phyloP scores from a whole-genome alignment of 495 filamentous ascomycete genomes.

The Hapsidospora chrysogenum region DNA sequence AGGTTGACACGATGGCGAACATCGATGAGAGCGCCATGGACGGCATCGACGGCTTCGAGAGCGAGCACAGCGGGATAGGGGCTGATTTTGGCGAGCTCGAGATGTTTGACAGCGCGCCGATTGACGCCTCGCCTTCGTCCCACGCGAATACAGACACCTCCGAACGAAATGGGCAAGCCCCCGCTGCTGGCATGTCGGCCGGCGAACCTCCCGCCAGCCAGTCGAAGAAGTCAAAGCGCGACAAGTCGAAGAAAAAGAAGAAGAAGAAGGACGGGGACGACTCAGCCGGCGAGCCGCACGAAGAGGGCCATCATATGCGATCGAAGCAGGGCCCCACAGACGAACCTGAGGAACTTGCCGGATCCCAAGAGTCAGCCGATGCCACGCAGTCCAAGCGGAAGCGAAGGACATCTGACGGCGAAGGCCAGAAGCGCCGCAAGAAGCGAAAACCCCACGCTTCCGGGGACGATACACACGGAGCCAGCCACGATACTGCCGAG shows the following conservation, averaged over 20 bases:
- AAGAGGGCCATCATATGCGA: background rate
- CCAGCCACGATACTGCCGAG: background rate
- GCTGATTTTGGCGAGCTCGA: conserved; percentile 2
- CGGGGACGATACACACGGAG: background rate
- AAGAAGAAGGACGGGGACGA: background rate
- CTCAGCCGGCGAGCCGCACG: background rate
- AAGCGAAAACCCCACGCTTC: conserved; percentile 6
- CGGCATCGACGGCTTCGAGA: background rate
- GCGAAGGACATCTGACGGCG: background rate
- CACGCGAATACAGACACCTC: background rate
- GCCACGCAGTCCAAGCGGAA: background rate
- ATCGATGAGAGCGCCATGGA: background rate
- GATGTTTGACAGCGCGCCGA: conserved; percentile 2
- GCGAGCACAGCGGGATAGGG: background rate
- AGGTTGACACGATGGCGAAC: conserved; percentile 1
- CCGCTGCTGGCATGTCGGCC: background rate
- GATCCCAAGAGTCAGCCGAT: background rate
- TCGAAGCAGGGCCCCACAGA: background rate
- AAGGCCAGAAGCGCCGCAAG: conserved; percentile 1
- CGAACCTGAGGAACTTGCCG: background rate
- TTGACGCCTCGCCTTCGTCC: background rate
- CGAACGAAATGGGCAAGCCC: background rate
- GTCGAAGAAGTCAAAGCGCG: background rate
- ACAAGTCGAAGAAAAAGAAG: conserved; percentile 1
- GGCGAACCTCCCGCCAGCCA: background rate